Percentiles rank a stretch among this genome's conserved stretches.
Evolutionary conservation across 257 asterid genomes (phyloP).

Genomic region (Ajuga chamaepitys): DNA sequence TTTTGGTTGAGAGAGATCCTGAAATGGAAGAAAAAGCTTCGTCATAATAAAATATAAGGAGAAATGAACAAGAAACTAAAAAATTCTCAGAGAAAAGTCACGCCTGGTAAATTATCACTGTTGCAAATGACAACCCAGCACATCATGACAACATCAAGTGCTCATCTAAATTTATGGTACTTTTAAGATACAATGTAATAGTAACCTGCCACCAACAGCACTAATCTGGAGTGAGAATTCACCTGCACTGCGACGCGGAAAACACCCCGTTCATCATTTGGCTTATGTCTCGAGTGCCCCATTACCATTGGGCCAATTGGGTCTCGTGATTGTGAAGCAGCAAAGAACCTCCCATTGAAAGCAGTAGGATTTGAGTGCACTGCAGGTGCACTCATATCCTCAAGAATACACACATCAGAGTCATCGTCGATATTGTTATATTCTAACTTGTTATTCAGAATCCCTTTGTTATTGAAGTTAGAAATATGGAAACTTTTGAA

Average conservation of each 20-base stretch:
- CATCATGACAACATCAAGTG: slow-evolving; percentile 6
- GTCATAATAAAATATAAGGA: background rate
- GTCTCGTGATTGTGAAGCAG: slow-evolving; percentile 23
- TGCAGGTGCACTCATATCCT: slow-evolving; percentile 63
- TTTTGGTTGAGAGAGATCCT: slow-evolving; percentile 57
- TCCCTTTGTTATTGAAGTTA: slow-evolving; percentile 23
- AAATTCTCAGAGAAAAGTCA: background rate
- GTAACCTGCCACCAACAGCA: slow-evolving; percentile 1
- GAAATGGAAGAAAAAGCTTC: slow-evolving; percentile 9
- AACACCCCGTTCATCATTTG: slow-evolving; percentile 50
- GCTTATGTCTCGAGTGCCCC: slow-evolving; percentile 37
- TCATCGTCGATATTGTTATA: slow-evolving; percentile 39
- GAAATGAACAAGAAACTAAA: background rate
- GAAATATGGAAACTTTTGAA: slow-evolving; percentile 13
- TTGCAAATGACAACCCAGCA: background rate
- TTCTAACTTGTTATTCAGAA: slow-evolving; percentile 23
- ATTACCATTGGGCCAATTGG: slow-evolving; percentile 23
- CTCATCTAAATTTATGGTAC: background rate
- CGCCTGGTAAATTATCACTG: background rate
- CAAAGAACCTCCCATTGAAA: slow-evolving; percentile 27
- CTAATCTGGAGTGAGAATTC: slow-evolving; percentile 10
- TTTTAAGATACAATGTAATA: background rate
- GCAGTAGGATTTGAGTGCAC: slow-evolving; percentile 19
- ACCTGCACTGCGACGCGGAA: slow-evolving; percentile 75
- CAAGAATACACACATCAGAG: slow-evolving; percentile 56